Percentiles rank a stretch among this genome's conserved stretches.
These are phyloP conservation scores for Candida dendrica DNA, from an alignment of 805 yeast genomes.

Conservation along the genomic window DNA sequence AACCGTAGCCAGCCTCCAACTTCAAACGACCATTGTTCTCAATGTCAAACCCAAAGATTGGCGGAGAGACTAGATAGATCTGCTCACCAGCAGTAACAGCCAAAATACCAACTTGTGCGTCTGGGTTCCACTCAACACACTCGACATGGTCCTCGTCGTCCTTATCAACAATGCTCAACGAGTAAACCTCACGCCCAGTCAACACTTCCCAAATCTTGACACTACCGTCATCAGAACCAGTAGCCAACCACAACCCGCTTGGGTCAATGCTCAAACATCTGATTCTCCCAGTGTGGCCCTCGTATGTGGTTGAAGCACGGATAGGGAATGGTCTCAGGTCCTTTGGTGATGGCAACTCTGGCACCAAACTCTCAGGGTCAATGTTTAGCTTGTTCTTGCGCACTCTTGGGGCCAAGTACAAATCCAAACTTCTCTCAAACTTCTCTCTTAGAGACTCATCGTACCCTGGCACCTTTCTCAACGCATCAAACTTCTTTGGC, in stretches of 20 bases:
- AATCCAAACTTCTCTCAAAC: constrained; percentile 89
- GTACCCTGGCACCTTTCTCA: constrained; percentile 93
- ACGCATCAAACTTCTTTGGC: constrained; percentile 74
- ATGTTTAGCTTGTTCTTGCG: constrained; percentile 85
- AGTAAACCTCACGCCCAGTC: constrained; percentile 89
- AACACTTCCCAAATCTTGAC: constrained; percentile 95
- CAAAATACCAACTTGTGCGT: constrained; percentile 60
- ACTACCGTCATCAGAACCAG: constrained; percentile 95
- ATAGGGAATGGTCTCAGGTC: constrained; percentile 97
- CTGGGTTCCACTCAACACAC: constrained; percentile 87
- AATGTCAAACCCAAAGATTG: constrained; percentile 79
- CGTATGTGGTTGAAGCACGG: constrained; percentile 72
- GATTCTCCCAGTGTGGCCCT: constrained; percentile 79
- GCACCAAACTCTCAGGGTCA: constrained; percentile 93
- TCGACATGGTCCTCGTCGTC: constrained; percentile 75
- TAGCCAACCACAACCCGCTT: constrained; percentile 89
- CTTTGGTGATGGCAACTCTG: constrained; percentile 94
- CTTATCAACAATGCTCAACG: constrained; percentile 34
- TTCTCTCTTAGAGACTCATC: constrained; percentile 78
- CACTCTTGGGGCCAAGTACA: constrained; percentile 93
- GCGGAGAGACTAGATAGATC: constrained; percentile 77
- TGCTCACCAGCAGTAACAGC: constrained; percentile 81
- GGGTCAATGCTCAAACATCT: constrained; percentile 84
- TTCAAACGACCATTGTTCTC: constrained; percentile 75
- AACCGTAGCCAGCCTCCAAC: constrained; percentile 91